Evolutionary conservation across 129 eudicot genomes (phyloP).

Genomic region (Arctium lappa): DNA sequence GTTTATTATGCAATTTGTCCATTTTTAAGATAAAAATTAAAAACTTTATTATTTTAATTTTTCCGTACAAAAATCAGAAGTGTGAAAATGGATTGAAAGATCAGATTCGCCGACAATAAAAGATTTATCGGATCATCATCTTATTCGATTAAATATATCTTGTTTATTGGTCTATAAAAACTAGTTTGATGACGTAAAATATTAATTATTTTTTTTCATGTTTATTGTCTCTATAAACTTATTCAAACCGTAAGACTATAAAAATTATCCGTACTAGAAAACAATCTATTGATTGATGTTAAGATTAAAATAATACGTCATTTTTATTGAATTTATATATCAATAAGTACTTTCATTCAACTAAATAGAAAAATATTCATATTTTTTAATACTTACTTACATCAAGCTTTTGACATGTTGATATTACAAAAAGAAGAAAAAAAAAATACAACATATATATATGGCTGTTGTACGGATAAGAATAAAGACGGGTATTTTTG

Average conservation of each 20-base stretch:
- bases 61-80: background rate
- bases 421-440: background rate
- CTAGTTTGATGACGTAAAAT: background rate
- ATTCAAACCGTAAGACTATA: background rate
- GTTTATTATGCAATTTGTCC: background rate
- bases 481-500: background rate
- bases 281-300: background rate
- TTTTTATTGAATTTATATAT: background rate
- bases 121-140: background rate
- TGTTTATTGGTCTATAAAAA: background rate
- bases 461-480: background rate
- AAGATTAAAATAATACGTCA: background rate
- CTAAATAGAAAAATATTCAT: background rate
- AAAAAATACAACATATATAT: background rate
- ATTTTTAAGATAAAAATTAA: background rate
- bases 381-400: too few species aligned
- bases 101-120: background rate
- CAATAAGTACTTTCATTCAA: background rate
- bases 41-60: background rate
- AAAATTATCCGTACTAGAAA: background rate
- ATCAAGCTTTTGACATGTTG: background rate
- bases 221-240: too few species aligned
- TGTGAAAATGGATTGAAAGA: background rate
- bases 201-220: background rate
- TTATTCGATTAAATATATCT: background rate